A percentile compares a stretch with the other conserved stretches of the same genome.
Evolutionary conservation across 2,329 filamentous ascomycete species (phyloP).

Genomic region (Pseudogymnoascus verrucosus): DNA sequence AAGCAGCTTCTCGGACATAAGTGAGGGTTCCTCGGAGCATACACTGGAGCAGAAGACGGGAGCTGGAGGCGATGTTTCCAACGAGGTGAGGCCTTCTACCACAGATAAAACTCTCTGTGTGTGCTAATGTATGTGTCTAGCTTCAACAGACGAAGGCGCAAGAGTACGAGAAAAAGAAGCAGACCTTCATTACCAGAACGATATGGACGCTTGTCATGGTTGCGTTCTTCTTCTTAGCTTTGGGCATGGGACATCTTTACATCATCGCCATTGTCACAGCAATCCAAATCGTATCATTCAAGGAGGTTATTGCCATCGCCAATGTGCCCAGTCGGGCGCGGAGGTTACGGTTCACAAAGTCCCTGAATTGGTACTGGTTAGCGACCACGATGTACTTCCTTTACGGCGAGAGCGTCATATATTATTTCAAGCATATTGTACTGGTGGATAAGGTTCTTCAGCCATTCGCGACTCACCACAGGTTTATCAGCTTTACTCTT

Average conservation of each 20-base stretch:
- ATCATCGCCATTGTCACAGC: slow-evolving; percentile 88
- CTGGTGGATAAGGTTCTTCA: slow-evolving; percentile 88
- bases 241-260: slow-evolving; percentile 97
- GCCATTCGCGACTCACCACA: slow-evolving; percentile 90
- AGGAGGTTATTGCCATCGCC: slow-evolving; percentile 96
- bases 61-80: slow-evolving; percentile 31
- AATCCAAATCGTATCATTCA: slow-evolving; percentile 95
- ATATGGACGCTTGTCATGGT: slow-evolving; percentile 99
- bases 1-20: slow-evolving; percentile 64
- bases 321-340: slow-evolving; percentile 88
- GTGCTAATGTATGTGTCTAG: slow-evolving; percentile 20
- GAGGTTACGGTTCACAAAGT: slow-evolving; percentile 88
- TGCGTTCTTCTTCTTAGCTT: slow-evolving; percentile 76
- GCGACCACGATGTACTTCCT: slow-evolving; percentile 99
- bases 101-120: background rate
- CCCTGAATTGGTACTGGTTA: slow-evolving; percentile 97
- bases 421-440: slow-evolving; percentile 99
- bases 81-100: slow-evolving; percentile 27
- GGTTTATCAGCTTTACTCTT: slow-evolving; percentile 97
- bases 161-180: slow-evolving; percentile 98
- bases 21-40: slow-evolving; percentile 46
- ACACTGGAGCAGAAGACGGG: slow-evolving; percentile 20
- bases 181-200: slow-evolving; percentile 91
- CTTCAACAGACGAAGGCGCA: slow-evolving; percentile 32
- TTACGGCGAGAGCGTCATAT: slow-evolving; percentile 97